Evolutionary conservation across 2,329 filamentous ascomycete species (phyloP).

Genomic region (Penicillium janthinellum): DNA sequence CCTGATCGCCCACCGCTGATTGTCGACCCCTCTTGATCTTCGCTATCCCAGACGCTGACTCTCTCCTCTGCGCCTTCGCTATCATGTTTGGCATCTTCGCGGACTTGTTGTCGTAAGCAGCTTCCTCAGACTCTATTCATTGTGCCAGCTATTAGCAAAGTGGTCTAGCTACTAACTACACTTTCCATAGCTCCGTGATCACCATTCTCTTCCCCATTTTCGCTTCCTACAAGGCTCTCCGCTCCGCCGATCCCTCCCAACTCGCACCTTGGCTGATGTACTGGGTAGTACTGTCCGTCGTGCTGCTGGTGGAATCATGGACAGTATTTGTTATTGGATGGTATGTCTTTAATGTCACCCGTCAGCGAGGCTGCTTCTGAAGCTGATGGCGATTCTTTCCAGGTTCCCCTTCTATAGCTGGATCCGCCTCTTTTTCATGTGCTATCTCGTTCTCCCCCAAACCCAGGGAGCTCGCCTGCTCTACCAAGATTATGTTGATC

Average conservation of each 20-base stretch:
- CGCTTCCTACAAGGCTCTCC: slow-evolving; percentile 96
- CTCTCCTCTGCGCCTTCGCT: slow-evolving; percentile 7
- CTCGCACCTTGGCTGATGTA: slow-evolving; percentile 99
- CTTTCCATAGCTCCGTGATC: slow-evolving; percentile 67
- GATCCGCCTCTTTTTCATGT: slow-evolving; percentile 80
- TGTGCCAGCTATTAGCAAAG: not conserved
- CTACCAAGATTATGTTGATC: slow-evolving; percentile 83
- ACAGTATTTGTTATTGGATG: slow-evolving; percentile 83
- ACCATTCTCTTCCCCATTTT: slow-evolving; percentile 95
- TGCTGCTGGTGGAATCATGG: slow-evolving; percentile 82
- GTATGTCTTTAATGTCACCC: slow-evolving; percentile 45
- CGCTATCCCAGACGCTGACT: slow-evolving; percentile 2
- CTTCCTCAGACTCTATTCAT: not conserved
- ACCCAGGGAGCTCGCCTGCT: slow-evolving; percentile 88
- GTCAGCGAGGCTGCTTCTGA: not conserved
- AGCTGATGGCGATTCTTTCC: slow-evolving; percentile 8
- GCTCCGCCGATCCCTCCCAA: slow-evolving; percentile 84
- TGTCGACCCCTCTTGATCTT: slow-evolving; percentile 12
- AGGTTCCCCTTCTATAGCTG: slow-evolving; percentile 94
- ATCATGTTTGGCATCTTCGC: slow-evolving; percentile 77
- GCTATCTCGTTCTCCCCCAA: slow-evolving; percentile 95
- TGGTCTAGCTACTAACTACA: slow-evolving; percentile 15
- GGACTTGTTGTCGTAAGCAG: slow-evolving; percentile 72
- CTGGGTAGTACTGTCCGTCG: slow-evolving; percentile 88
- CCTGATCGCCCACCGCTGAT: slow-evolving; percentile 16